Evolutionary conservation across 305 asterid genomes (phyloP).

Genomic region (Ajuga reptans): DNA sequence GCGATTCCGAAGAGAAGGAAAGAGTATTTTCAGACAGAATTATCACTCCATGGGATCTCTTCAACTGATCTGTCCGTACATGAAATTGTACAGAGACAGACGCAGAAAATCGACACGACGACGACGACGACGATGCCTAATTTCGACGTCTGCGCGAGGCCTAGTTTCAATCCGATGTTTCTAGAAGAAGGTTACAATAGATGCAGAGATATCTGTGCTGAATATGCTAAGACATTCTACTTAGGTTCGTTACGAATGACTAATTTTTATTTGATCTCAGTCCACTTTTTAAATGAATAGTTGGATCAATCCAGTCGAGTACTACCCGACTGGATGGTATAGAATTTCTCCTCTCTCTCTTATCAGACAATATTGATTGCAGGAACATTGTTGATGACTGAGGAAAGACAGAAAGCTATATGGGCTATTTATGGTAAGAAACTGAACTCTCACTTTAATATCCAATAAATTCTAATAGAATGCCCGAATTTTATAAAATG

Average conservation of each 20-base stretch:
- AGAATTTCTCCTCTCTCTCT: not conserved
- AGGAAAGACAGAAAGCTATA: conserved; percentile 63
- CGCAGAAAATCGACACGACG: conserved; percentile 19
- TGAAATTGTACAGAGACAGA: conserved; percentile 54
- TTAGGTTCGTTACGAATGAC: conserved; percentile 35
- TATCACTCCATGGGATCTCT: conserved; percentile 39
- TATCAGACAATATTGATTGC: conserved; percentile 15
- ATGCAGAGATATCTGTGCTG: conserved; percentile 66
- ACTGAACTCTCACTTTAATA: not conserved
- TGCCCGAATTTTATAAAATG: too few species aligned
- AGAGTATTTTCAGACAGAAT: conserved; percentile 18
- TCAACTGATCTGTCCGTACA: conserved; percentile 32
- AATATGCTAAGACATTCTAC: conserved; percentile 78
- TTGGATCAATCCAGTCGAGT: too few species aligned
- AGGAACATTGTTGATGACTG: conserved; percentile 75
- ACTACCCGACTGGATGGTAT: too few species aligned
- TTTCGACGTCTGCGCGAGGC: conserved; percentile 16
- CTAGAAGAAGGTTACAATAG: conserved; percentile 59
- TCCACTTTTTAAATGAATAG: too few species aligned
- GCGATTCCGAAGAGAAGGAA: conserved; percentile 36
- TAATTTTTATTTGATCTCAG: too few species aligned
- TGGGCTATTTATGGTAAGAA: conserved; percentile 75
- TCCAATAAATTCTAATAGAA: too few species aligned
- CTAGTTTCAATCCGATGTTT: conserved; percentile 44
- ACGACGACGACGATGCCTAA: too few species aligned